These are phyloP conservation scores for Circinella umbellata DNA, from an alignment of 371 early-diverging fungal genomes.

Conservation along the genomic window DNA sequence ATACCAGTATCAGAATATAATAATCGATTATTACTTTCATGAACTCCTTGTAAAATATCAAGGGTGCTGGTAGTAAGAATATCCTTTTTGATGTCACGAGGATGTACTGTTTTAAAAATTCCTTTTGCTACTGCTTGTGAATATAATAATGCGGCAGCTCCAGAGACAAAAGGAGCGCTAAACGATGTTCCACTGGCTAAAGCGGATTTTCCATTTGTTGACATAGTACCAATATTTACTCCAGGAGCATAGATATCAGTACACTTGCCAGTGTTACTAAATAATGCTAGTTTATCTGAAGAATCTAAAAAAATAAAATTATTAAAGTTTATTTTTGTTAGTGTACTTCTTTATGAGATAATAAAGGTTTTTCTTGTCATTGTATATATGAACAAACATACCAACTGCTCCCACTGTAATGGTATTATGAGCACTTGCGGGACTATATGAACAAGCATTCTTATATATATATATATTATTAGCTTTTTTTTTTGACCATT, in stretches of 20 bases:
- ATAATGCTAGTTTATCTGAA: constrained; percentile 65
- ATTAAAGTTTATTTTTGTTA: not conserved
- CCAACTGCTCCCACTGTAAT: constrained; percentile 69
- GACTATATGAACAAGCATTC: constrained; percentile 67
- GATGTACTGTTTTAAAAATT: not conserved
- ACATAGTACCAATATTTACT: constrained; percentile 17
- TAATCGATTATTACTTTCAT: not conserved
- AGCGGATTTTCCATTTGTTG: not conserved
- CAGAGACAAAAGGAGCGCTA: constrained; percentile 22
- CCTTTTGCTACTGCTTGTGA: constrained; percentile 2
- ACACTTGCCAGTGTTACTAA: constrained; percentile 80
- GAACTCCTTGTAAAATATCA: not conserved
- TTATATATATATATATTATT: constrained; percentile 12
- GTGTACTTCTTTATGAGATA: too few species aligned
- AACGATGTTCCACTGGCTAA: constrained; percentile 24
- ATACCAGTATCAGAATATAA: not conserved
- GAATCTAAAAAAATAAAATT: constrained; percentile 30
- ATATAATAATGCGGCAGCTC: constrained; percentile 19
- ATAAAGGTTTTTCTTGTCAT: not conserved
- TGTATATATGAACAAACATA: not conserved
- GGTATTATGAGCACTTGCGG: constrained; percentile 57
- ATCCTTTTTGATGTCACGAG: not conserved
- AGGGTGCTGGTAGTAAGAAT: not conserved
- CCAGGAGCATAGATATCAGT: constrained; percentile 74
- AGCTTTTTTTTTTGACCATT: too few species aligned